Base-by-base conservation (phyloP, 768 basidiomycete genomes). In the Termitomyces sp. region DNA sequence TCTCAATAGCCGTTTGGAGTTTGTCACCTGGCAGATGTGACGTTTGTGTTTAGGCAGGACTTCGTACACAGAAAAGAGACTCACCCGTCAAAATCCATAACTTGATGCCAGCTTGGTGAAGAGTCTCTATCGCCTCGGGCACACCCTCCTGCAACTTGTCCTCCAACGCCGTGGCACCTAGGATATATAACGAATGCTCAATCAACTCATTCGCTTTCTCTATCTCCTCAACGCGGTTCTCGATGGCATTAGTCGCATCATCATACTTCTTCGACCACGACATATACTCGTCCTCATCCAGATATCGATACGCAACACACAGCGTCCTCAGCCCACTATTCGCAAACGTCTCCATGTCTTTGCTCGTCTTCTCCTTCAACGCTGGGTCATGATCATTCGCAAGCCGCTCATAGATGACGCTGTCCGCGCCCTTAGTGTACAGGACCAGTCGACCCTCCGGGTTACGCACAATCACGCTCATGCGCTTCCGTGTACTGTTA, bases 101-200 rank as follows among this genome's bases (percentile, higher is more conserved):
- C 72, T 98, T 99, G 76, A 99, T 97, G 12, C 96, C 96, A 2
- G 96, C 96, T 28, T 81, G 77, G 65, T 97, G 94, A 17, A 99
- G 77, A 54, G 80, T 87, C 62, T 93, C 94, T 61, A 99, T 98
- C 2, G 96, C 89, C 56, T 97, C 95, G 0, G 96, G 96, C 0
- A 99, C 96, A 11, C 96, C 96, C 66, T 90, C 93, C 66, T 99
- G 96, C 58, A 98, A 73, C 75, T 98, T 97, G 72, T 99, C 96
- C 70, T 99, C 96, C 56, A 99, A 72, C 1, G 96, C 96, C 0
- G 96, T 98, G 11, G 95, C 96, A 0, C 96, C 96, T 11, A 99
- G 76, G 42, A 99, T 87, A n/a, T 73, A 68, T 41, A 98, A 72
- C 19, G 83, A 85, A 64, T 89, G 86, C 68, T 98, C 96, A 59